Base-by-base conservation (phyloP, 1,284 basidiomycete species). In the Trametes polyzona region DNA sequence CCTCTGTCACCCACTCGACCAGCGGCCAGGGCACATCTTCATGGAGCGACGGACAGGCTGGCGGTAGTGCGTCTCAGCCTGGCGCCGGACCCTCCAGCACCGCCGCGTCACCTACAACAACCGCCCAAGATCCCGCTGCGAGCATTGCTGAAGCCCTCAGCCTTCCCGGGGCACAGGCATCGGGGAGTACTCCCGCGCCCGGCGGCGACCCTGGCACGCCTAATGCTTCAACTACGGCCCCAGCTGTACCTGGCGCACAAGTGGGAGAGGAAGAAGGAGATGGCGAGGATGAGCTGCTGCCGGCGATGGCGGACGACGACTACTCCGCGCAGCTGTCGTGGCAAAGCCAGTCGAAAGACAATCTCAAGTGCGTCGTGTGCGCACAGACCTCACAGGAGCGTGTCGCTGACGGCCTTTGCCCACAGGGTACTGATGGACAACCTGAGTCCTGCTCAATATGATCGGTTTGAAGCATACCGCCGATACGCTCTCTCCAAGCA, bases 401-500 rank as follows among this genome's bases (percentile, higher is more conserved):
- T 9, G 19, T 3, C 19, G 9, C 17, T 39, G 8, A 37, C 17
- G 8, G 10, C 16, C 42, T 10, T 35, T 29, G 9, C 57, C 46
- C 57, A 8, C 61, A 92, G 92, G 68, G 87, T 95, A 40, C 76
- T 95, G 54, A 92, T 95, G 82, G 90, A 94, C 70, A 91, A 92
- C 64, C 91, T 96, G 68, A 88, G 86, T 59, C 81, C 87, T 2
- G 86, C 83, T 14, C 93, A 96, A 69, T 92, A 93, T 66, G 92
- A 95, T 52, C 82, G 94, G 0, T 95, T 95, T 66, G 92, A 95
- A 67, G 90, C 91, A 0, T 96, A 94, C 67, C 78, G 93, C 54
- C 78, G 93, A 44, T 89, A 92, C 59, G 91, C 91, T 3, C 73
- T 96, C 24, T 88, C 91, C 4, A 95, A 95, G 70, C 86, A 88